Base-by-base conservation (phyloP, 768 basidiomycete genomes). In the Mycena vulgaris region DNA sequence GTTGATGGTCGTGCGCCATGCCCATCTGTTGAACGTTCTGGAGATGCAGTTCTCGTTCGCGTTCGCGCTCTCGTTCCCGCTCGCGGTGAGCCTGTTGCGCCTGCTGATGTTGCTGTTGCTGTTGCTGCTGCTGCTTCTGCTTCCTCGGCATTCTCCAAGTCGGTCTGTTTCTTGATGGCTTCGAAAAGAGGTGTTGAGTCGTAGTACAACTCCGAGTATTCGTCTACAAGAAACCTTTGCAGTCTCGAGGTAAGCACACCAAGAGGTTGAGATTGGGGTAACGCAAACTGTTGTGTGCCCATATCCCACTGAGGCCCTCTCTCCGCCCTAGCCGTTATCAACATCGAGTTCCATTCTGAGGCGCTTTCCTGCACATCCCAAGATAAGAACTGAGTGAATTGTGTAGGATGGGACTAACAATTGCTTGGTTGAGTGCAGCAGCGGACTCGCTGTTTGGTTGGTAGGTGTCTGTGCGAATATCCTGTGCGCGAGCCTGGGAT, bases 251-350 rank as follows among this genome's bases (percentile, higher is more conserved):
- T 40, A 21, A 40, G 69, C 48, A 23, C 67, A 27, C 48, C 35
- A 14, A 14, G n/a, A 11, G 33, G 14, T 56, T 19, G 48, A 65
- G 27, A 31, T 19, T 17, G 53, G 31, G 39, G 52, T 23, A 7
- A 19, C 55, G 86, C 92, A 74, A 74, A 95, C 94, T 93, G 91
- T 78, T 95, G 94, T 17, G 94, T 94, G 21, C 93, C 93, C 42
- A 95, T 85, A 78, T 95, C 94, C 94, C 94, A 95, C 75, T 95
- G 94, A 5, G 94, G 94, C 0, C 94, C 94, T 68, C 94, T 85
- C 67, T 92, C 90, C 10, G 94, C 94, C 40, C 94, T 88, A 4
- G 94, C 94, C 30, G 90, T 92, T 68, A 89, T 87, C 52, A 95
- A 84, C 61, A 94, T 74, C 0, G 94, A 95, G 74, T 95, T 95